Evolutionary conservation across 306 rosid genomes (phyloP).

Genomic region (Glycine soja): DNA sequence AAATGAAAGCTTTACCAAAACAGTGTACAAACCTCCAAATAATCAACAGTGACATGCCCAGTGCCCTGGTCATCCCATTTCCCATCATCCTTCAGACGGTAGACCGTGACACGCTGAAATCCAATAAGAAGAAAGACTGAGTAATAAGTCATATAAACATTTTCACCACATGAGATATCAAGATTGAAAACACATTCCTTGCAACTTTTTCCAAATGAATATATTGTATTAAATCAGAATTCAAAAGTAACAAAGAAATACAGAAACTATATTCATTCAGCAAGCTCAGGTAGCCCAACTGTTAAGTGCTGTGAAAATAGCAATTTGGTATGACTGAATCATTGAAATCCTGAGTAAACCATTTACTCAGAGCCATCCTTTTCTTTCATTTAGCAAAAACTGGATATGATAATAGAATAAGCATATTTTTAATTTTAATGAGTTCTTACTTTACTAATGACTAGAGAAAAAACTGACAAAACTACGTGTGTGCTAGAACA

Average conservation of each 20-base stretch:
- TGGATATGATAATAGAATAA: not conserved
- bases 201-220: conserved; percentile 12
- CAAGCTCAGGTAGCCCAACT: conserved; percentile 13
- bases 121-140: conserved; percentile 35
- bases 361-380: conserved; percentile 14
- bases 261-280: conserved; percentile 27
- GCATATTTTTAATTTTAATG: too few species aligned
- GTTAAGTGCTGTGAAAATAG: not conserved
- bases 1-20: conserved; percentile 38
- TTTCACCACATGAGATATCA: conserved; percentile 30
- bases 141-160: conserved; percentile 9
- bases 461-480: not conserved
- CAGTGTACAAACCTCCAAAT: conserved; percentile 71
- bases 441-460: too few species aligned
- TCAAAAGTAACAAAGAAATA: conserved; percentile 17
- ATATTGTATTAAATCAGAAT: conserved; percentile 21
- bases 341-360: conserved; percentile 14
- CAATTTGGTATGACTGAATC: conserved; percentile 16
- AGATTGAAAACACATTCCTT: conserved; percentile 22
- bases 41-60: conserved; percentile 89
- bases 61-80: conserved; percentile 99
- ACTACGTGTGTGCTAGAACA: not conserved
- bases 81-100: conserved; percentile 89
- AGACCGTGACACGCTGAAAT: conserved; percentile 95
- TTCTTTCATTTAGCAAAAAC: not conserved